Conservation (phyloP, 371 early-diverging fungal species). For the Chytridium lagenaria region DNA sequence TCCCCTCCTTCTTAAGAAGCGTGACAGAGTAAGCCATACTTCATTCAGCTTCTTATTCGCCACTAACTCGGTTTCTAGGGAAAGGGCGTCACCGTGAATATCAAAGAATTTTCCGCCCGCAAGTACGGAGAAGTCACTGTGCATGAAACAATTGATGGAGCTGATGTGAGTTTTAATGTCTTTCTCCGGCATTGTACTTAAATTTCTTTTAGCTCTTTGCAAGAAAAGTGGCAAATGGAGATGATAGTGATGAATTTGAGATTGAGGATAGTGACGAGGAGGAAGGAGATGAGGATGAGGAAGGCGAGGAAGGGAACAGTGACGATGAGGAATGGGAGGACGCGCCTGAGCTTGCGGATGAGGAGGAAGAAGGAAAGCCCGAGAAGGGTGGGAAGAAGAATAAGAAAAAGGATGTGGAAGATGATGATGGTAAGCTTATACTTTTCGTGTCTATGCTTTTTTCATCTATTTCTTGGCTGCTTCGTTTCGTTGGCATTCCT, state of each 20-base stretch:
- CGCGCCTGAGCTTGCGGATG: no score
- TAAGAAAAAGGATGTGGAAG: no score
- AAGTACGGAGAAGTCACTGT: slow-evolving; percentile 75
- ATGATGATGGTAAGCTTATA: no score
- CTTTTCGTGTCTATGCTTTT: no score
- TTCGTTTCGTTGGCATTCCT: no score
- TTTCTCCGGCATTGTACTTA: slow-evolving; percentile 7
- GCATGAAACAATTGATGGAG: slow-evolving; percentile 77
- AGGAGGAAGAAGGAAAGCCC: no score
- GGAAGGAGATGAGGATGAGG: slow-evolving; percentile 29
- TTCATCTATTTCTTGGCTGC: no score
- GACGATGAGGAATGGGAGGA: no score
- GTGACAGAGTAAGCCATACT: slow-evolving; percentile 73
- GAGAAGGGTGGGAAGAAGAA: no score
- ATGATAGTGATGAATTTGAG: no score
- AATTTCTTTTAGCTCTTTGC: not conserved
- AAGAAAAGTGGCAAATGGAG: slow-evolving; percentile 5
- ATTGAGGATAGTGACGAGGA: slow-evolving; percentile 30
- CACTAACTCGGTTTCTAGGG: slow-evolving; percentile 53
- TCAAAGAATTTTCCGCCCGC: slow-evolving; percentile 69
- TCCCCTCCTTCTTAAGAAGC: slow-evolving; percentile 87
- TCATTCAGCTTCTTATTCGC: not conserved
- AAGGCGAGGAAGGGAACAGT: no score
- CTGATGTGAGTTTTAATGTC: slow-evolving; percentile 61
- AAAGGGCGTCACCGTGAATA: slow-evolving; percentile 73